Evolutionary conservation across 306 rosid genomes (phyloP).

Genomic region (Glycine tomentella): DNA sequence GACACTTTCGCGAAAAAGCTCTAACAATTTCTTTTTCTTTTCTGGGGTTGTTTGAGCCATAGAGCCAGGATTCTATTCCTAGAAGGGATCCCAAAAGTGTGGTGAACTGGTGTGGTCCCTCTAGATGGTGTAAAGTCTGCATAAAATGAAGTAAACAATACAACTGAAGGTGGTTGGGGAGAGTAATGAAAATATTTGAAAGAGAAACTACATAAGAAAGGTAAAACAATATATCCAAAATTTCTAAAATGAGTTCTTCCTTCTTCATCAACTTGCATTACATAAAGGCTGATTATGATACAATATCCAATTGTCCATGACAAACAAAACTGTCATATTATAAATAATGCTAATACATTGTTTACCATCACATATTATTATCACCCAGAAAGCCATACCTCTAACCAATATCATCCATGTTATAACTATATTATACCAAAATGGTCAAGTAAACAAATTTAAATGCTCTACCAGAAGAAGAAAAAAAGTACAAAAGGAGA

Average conservation of each 20-base stretch:
- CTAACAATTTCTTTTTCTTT: constrained; percentile 79
- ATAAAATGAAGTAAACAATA: constrained; percentile 4
- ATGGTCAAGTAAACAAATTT: neutral
- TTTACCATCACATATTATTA: neutral
- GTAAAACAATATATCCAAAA: neutral
- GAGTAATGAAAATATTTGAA: neutral
- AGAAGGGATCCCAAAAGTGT: constrained; percentile 41
- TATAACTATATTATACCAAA: neutral
- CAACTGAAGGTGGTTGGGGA: constrained; percentile 8
- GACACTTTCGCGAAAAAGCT: constrained; percentile 77
- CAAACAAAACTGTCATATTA: neutral
- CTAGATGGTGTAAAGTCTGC: constrained; percentile 93
- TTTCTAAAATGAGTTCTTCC: constrained; percentile 10
- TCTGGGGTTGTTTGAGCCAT: constrained; percentile 56
- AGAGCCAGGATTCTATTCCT: constrained; percentile 50
- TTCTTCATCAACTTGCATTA: constrained; percentile 21
- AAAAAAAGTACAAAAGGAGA: neutral
- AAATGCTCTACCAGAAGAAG: constrained; percentile 15
- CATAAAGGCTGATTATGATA: constrained; percentile 10
- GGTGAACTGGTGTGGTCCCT: constrained; percentile 81
- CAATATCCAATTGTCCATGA: neutral
- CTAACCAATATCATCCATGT: neutral
- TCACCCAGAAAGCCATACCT: neutral
- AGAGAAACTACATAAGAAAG: neutral
- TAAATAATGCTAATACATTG: too few species aligned